Base-by-base conservation (phyloP, 495 filamentous ascomycete species). In the Penicillium dipodomyicola region DNA sequence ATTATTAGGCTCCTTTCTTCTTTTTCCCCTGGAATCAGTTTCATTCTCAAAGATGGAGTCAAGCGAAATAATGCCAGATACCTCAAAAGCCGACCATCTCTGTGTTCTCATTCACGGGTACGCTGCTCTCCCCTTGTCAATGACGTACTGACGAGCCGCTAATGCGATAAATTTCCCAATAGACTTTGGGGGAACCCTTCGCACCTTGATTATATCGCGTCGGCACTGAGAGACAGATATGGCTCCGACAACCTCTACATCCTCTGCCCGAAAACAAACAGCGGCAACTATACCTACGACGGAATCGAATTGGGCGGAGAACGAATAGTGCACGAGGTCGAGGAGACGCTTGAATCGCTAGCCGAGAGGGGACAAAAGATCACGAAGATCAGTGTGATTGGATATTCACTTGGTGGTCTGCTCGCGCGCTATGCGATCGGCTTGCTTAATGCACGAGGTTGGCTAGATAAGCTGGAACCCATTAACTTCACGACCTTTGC, bases 91-190 rank as follows among this genome's bases (percentile, higher is more conserved):
- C 25, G 78, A 89, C 52, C 93, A 97, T 72, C 84, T 97, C 41
- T 91, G 87, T 69, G 91, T 97, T n/a, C 77, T 97, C n/a, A 85
- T 96, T 33, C 93, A 97, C 73, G 93, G 93, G 92, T 94, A 81
- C 66, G 82, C 63, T 40, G 39, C 37, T n/a, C 52, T 22, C 53
- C 32, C n/a, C 63, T 44, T 48, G 11, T 17, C 40, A 20, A 58
- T 58, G 51, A 59, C 49, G 55, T 44, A 14, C 37, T 11, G 5
- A 52, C 4, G 15, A 20, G 9, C 29, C 29, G 42, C 48, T 48
- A 51, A 58, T 58, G 49, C 42, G 58, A 47, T 49, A 41, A 17
- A 58, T 39, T 32, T 37, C 20, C 48, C 42, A 6, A 54, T 56
- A 91, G 91, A 37, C 82, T 96, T 57, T 96, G 94, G 94, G 93